A percentile compares a stretch with the other conserved stretches of the same genome.
phyloP scores from a whole-genome alignment of 768 basidiomycete genomes.

The Kwoniella newhampshirensis region DNA sequence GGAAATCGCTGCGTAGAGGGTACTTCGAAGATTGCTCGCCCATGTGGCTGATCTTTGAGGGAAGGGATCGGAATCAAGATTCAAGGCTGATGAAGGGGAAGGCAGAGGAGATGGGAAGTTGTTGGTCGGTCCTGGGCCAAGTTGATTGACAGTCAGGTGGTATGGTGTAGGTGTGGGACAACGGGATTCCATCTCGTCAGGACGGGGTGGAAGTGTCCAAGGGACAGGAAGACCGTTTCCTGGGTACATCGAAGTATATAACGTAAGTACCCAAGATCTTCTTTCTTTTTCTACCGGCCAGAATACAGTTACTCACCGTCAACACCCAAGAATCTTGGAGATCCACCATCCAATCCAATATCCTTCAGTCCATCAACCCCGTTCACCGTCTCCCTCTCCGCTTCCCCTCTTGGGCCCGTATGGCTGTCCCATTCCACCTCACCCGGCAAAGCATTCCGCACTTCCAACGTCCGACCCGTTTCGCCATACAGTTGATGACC shows the following conservation, averaged over 20 bases:
- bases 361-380: constrained; percentile 18
- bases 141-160: no score
- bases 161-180: background rate
- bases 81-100: background rate
- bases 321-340: constrained; percentile 33
- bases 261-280: no score
- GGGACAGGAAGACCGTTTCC: constrained; percentile 17
- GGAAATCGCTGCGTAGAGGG: constrained; percentile 41
- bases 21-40: constrained; percentile 39
- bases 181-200: constrained; percentile 13
- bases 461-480: constrained; percentile 34
- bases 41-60: constrained; percentile 35
- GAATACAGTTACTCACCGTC: constrained; percentile 40
- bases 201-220: constrained; percentile 16
- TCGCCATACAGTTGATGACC: constrained; percentile 29
- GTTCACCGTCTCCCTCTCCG: constrained; percentile 2
- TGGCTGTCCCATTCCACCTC: constrained; percentile 27
- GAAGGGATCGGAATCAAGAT: background rate
- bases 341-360: constrained; percentile 10
- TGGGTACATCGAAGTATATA: no score
- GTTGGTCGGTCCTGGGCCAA: background rate
- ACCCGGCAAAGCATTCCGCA: constrained; percentile 33
- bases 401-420: constrained; percentile 3
- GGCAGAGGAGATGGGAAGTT: constrained; percentile 11
- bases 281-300: no score